phyloP scores from a whole-genome alignment of 768 basidiomycete species.

The Tephrocybe rancida region DNA sequence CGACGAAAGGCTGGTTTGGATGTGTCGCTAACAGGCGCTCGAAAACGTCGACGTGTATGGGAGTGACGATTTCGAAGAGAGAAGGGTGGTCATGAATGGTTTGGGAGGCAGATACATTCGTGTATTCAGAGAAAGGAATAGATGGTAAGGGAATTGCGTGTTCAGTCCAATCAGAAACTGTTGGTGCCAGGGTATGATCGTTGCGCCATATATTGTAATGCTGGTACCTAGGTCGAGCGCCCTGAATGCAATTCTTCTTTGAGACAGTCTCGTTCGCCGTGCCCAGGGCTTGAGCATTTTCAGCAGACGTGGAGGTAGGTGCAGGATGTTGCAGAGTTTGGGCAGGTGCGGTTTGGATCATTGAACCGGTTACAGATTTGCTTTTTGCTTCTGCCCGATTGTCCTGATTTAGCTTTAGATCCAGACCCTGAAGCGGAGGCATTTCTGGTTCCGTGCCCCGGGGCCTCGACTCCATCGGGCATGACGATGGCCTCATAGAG shows the following conservation, averaged over 20 bases:
- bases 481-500: not conserved
- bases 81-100: conserved; percentile 26
- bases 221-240: no score
- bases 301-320: not conserved
- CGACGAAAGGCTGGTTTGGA: conserved; percentile 31
- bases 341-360: not conserved
- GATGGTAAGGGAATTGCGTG: conserved; percentile 15
- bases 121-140: conserved; percentile 13
- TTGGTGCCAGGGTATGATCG: no score
- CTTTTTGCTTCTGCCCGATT: no score
- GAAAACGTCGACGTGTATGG: conserved; percentile 21
- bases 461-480: no score
- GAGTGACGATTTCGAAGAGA: conserved; percentile 37
- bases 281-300: no score
- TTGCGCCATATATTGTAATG: no score
- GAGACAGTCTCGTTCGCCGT: no score
- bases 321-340: not conserved
- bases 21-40: conserved; percentile 9
- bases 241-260: no score
- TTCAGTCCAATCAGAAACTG: conserved; percentile 21
- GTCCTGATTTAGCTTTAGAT: not conserved
- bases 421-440: conserved; percentile 4
- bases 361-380: conserved; percentile 1
- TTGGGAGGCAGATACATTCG: conserved; percentile 10
- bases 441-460: no score